Evolutionary conservation across 768 basidiomycete species (phyloP), one percentile per base, ranked within the genome.

Genomic region (Panaeolus papilionaceus): DNA sequence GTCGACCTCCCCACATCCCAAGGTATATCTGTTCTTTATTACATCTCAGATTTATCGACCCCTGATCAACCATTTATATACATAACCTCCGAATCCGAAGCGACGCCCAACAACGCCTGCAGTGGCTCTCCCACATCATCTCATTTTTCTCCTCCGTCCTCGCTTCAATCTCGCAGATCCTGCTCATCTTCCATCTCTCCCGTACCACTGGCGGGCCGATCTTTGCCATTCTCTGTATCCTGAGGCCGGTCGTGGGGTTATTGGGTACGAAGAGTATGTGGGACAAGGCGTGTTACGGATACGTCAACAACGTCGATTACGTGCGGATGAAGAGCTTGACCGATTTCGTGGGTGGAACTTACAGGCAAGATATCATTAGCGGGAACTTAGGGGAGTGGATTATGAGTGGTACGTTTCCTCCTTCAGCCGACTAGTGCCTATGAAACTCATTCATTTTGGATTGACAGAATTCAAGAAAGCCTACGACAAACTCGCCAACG

Each of bases 351-450:
- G 65, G 67, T 3, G 71, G 72, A 0, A 54, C 67, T 14, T 82
- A 78, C 38, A 68, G 78, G 45, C 76, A 81, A 62, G 83, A 84
- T 68, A 77, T 81, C 26, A 79, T 84, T 38, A 79, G 77, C 44
- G 77, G 77, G 2, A 77, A 79, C 49, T 66, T 85, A n/a, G 72
- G 69, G 1, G 42, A 66, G 10, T 79, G 79, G 73, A 79, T 83
- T 11, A 39, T 76, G 0, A 49, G 69, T n/a, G 78, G 81, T 33
- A 33, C 33, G 33, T 33, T 5, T 5, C 3, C 3, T 33, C 5
- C 33, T n/a, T n/a, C n/a, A n/a, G n/a, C n/a, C n/a, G n/a, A n/a
- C n/a, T n/a, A n/a, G n/a, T n/a, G n/a, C n/a, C n/a, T n/a, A n/a
- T n/a, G n/a, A n/a, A n/a, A n/a, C n/a, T n/a, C n/a, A n/a, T n/a